Evolutionary conservation across 2,329 filamentous ascomycete genomes (phyloP).

Genomic region (Polytolypa hystricis): DNA sequence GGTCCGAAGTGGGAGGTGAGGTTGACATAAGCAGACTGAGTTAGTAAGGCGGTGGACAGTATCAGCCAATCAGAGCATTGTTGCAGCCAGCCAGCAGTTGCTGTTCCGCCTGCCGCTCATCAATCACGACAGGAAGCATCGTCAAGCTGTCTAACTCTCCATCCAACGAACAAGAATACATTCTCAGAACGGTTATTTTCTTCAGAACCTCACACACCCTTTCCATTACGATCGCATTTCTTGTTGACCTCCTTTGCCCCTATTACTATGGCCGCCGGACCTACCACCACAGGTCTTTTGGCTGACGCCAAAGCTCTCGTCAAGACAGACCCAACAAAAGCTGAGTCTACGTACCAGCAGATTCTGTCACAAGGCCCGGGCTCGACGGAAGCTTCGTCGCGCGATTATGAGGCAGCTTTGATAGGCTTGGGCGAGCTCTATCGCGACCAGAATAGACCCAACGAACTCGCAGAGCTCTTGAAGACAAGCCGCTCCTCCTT

Average conservation of each 20-base stretch:
- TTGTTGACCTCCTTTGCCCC: too few species aligned
- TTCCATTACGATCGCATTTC: neutral
- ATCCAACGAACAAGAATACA: too few species aligned
- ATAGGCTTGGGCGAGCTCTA: constrained; percentile 87
- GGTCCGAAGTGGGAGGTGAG: too few species aligned
- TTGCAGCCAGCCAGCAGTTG: too few species aligned
- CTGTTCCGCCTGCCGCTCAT: too few species aligned
- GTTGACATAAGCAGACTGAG: too few species aligned
- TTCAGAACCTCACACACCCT: too few species aligned
- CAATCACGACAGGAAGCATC: too few species aligned
- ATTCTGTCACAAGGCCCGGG: constrained; percentile 78
- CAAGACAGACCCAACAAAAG: constrained; percentile 70
- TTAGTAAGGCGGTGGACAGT: neutral
- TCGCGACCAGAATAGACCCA: constrained; percentile 64
- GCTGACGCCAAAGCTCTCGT: constrained; percentile 78
- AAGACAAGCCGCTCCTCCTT: constrained; percentile 82
- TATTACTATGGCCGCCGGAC: constrained; percentile 37
- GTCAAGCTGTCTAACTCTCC: too few species aligned
- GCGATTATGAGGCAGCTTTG: constrained; percentile 84
- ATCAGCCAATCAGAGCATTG: neutral
- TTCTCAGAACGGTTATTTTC: too few species aligned
- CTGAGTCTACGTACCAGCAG: constrained; percentile 79
- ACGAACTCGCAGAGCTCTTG: constrained; percentile 81
- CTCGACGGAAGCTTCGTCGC: constrained; percentile 71
- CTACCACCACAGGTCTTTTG: constrained; percentile 54